These are phyloP conservation scores for Stellera chamaejasme DNA, from an alignment of 345 rosid genomes.

Conservation along the genomic window DNA sequence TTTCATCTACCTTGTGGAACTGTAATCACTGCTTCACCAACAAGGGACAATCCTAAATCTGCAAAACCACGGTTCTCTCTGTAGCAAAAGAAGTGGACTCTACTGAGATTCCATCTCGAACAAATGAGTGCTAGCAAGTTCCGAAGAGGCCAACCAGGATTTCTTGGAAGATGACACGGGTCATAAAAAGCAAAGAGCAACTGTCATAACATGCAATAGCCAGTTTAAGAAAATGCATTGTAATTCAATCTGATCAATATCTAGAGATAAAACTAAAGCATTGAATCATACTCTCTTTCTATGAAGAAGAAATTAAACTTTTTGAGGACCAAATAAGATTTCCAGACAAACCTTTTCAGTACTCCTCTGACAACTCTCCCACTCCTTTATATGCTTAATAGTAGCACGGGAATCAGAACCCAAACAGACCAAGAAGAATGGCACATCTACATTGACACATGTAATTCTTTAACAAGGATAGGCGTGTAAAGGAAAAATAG, in stretches of 20 bases:
- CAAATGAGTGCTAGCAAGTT: conserved; percentile 73
- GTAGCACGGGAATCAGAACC: conserved; percentile 49
- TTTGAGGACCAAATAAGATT: conserved; percentile 5
- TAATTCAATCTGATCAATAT: neutral
- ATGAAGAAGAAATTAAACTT: conserved; percentile 5
- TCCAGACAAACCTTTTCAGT: conserved; percentile 55
- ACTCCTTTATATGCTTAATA: conserved; percentile 58
- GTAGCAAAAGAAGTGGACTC: conserved; percentile 65
- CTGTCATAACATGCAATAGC: conserved; percentile 27
- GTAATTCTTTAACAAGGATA: neutral
- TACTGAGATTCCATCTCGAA: conserved; percentile 67
- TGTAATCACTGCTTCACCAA: conserved; percentile 61
- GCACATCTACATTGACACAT: conserved; percentile 48
- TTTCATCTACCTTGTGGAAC: conserved; percentile 54
- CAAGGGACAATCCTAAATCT: conserved; percentile 69
- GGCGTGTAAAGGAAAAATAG: neutral
- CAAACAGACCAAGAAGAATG: conserved; percentile 68
- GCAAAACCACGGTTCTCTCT: conserved; percentile 91
- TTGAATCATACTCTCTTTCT: conserved; percentile 2
- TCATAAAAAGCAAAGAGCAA: conserved; percentile 83
- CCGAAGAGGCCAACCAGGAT: conserved; percentile 98
- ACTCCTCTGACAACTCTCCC: conserved; percentile 55
- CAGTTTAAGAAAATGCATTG: conserved; percentile 10
- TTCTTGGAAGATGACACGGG: conserved; percentile 79
- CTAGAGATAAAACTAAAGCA: neutral